These are phyloP conservation scores for Hypoxylon lienhwacheense DNA, from an alignment of 495 filamentous ascomycete species.

Conservation along the genomic window DNA sequence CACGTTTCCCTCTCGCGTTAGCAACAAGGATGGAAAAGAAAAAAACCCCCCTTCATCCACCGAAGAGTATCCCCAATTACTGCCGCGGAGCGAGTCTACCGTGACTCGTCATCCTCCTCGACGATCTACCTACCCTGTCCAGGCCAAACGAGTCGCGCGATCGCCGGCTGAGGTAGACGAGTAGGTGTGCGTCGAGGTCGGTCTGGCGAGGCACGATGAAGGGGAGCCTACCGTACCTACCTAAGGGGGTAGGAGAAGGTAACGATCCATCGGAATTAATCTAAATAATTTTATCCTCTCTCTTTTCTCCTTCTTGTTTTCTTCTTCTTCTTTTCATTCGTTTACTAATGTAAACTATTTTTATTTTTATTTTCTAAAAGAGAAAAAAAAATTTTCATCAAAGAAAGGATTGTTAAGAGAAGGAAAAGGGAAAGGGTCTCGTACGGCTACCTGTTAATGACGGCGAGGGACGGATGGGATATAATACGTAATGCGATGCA, in stretches of 20 bases:
- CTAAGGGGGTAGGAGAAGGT: no score
- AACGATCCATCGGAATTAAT: constrained; percentile 40
- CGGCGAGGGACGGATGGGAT: no score
- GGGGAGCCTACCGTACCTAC: no score
- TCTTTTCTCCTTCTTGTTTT: constrained; percentile 5
- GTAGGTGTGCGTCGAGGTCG: constrained; percentile 14
- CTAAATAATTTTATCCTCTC: constrained; percentile 13
- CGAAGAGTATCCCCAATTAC: constrained; percentile 7
- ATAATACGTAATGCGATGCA: constrained; percentile 38
- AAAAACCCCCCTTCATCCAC: no score
- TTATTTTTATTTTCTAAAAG: no score
- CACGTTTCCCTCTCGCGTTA: constrained; percentile 23
- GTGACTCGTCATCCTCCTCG: constrained; percentile 32
- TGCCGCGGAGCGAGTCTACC: constrained; percentile 19
- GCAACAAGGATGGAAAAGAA: no score
- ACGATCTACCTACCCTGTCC: constrained; percentile 14
- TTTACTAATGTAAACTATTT: no score
- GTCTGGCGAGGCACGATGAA: background rate
- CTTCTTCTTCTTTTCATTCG: no score
- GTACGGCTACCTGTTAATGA: constrained; percentile 5
- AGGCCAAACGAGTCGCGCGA: constrained; percentile 18
- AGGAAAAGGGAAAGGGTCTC: no score
- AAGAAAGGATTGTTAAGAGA: no score
- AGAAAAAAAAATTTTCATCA: constrained; percentile 20
- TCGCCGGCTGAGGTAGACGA: constrained; percentile 22